phyloP scores from a whole-genome alignment of 2,329 filamentous ascomycete species.

The Nectriaceae sp. region DNA sequence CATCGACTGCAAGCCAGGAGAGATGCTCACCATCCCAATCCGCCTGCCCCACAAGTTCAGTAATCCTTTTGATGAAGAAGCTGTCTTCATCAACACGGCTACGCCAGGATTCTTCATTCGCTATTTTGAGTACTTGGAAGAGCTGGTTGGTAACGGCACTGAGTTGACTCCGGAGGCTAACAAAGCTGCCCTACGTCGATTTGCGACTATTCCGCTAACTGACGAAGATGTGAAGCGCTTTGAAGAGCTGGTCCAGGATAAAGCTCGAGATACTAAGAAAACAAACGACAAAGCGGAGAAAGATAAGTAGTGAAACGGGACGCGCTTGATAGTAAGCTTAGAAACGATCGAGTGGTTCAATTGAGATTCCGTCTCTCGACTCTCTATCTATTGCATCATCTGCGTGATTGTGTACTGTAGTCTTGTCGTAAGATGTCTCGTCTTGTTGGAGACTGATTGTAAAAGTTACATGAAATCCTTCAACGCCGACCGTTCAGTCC shows the following conservation, averaged over 20 bases:
- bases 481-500: background rate
- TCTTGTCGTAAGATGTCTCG: too few relatives aligned
- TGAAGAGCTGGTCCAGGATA: constrained; percentile 2
- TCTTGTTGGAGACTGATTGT: too few relatives aligned
- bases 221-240: constrained; percentile 16
- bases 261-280: background rate
- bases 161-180: constrained; percentile 20
- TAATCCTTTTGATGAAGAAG: constrained; percentile 26
- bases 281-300: background rate
- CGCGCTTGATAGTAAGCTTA: too few relatives aligned
- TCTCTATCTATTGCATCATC: too few relatives aligned
- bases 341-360: too few relatives aligned
- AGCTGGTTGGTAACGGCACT: constrained; percentile 15
- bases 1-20: constrained; percentile 21
- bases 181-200: constrained; percentile 16
- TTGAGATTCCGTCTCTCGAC: too few relatives aligned
- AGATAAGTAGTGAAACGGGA: background rate
- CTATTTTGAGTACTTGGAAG: constrained; percentile 23
- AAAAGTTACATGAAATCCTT: too few relatives aligned
- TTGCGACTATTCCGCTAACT: constrained; percentile 17
- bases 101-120: constrained; percentile 24
- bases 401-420: too few relatives aligned
- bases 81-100: constrained; percentile 24
- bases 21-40: constrained; percentile 23
- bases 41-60: constrained; percentile 26